These are phyloP conservation scores for Leishmania major DNA, from an alignment of 208 protist genomes.

Conservation along the genomic window DNA sequence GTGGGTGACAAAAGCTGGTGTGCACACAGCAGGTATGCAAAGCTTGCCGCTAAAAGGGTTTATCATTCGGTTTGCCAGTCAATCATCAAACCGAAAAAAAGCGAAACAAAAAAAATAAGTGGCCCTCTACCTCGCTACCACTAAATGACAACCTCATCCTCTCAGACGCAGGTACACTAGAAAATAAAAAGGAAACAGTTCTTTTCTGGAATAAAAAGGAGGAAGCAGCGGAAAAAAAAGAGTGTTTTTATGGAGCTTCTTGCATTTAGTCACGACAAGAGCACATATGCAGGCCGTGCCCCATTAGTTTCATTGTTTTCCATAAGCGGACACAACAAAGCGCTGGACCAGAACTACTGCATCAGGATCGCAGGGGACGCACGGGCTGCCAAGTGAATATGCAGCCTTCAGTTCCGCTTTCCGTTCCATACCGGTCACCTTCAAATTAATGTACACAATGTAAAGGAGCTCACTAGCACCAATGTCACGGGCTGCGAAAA, in stretches of 20 bases:
- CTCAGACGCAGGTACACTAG: neutral
- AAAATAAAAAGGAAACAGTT: neutral
- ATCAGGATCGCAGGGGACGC: slow-evolving; percentile 14
- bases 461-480: slow-evolving; percentile 36
- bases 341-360: slow-evolving; percentile 13
- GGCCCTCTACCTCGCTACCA: neutral
- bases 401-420: slow-evolving; percentile 35
- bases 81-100: slow-evolving; percentile 5
- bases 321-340: slow-evolving; percentile 34
- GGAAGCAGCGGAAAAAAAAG: neutral
- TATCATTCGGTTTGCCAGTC: neutral
- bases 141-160: neutral
- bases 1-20: neutral
- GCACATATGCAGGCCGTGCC: slow-evolving; percentile 22
- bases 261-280: slow-evolving; percentile 31
- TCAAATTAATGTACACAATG: slow-evolving; percentile 49
- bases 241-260: slow-evolving; percentile 3
- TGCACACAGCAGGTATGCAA: neutral
- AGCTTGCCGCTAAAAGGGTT: neutral
- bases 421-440: slow-evolving; percentile 18
- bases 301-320: slow-evolving; percentile 34
- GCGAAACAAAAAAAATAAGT: slow-evolving; percentile 10
- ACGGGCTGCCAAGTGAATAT: slow-evolving; percentile 41
- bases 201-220: neutral
- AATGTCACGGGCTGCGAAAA: slow-evolving; percentile 34